Evolutionary conservation across 176 grass and related monocot genomes (phyloP).

Genomic region (Aegilops longissima): DNA sequence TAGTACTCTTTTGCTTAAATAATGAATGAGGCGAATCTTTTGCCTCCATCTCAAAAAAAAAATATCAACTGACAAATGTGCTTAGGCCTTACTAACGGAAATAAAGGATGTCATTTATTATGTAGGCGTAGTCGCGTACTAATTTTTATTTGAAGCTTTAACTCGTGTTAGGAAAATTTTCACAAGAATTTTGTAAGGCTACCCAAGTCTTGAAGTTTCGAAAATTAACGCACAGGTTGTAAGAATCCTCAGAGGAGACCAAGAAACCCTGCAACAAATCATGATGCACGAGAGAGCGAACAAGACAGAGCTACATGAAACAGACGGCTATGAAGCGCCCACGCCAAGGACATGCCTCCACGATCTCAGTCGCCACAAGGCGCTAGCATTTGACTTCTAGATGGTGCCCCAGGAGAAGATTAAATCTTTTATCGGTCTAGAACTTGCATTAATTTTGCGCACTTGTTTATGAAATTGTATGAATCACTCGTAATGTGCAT

Average conservation of each 20-base stretch:
- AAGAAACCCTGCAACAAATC: not conserved
- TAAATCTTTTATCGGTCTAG: not conserved
- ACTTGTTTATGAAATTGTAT: no score
- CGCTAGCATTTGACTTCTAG: slow-evolving; percentile 54
- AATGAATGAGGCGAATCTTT: no score
- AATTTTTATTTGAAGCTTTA: not conserved
- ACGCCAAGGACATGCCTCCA: slow-evolving; percentile 16
- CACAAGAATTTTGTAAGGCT: not conserved
- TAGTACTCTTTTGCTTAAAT: no score
- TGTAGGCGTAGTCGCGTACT: not conserved
- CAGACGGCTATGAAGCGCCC: slow-evolving; percentile 27
- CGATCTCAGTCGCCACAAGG: slow-evolving; percentile 50
- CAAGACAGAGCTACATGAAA: not conserved
- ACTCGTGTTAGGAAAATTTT: not conserved
- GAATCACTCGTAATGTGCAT: no score
- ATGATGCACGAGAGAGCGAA: not conserved
- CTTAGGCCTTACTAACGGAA: no score
- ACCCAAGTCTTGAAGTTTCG: not conserved
- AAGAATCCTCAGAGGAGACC: slow-evolving; percentile 25
- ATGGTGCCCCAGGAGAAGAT: not conserved
- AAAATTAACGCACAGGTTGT: slow-evolving; percentile 22
- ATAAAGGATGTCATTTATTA: no score
- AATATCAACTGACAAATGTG: no score
- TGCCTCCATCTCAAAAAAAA: no score
- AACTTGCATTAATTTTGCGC: not conserved